Percentiles rank a stretch among this genome's conserved stretches.
These are phyloP conservation scores for Aristolochia californica DNA, from an alignment of 164 flowering plant genomes.

Conservation along the genomic window DNA sequence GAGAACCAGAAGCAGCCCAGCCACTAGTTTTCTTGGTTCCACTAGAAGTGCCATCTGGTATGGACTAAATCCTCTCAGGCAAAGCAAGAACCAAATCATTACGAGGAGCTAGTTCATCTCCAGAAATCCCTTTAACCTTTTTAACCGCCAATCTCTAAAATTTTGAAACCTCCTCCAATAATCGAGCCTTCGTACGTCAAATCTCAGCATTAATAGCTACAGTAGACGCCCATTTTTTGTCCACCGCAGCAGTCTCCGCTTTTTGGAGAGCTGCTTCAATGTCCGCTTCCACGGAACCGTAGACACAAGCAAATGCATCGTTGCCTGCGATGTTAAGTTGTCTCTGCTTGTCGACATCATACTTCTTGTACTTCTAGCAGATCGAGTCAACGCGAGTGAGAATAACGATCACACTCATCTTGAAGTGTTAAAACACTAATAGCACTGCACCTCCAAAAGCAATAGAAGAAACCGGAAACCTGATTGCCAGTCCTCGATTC, in stretches of 20 bases:
- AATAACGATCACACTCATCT: too few relatives aligned
- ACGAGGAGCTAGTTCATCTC: slow-evolving; percentile 66
- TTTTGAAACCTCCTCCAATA: slow-evolving; percentile 81
- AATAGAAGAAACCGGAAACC: too few relatives aligned
- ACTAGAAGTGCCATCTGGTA: slow-evolving; percentile 71
- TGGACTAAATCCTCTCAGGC: slow-evolving; percentile 72
- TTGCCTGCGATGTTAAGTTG: too few relatives aligned
- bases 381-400: too few relatives aligned
- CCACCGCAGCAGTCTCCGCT: slow-evolving; percentile 56
- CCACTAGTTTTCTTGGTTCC: slow-evolving; percentile 52
- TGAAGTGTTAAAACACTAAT: too few relatives aligned
- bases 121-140: slow-evolving; percentile 81
- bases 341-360: too few relatives aligned
- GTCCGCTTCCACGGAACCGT: too few relatives aligned
- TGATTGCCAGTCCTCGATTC: too few relatives aligned
- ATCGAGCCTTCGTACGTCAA: slow-evolving; percentile 73
- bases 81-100: too few relatives aligned
- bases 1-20: slow-evolving; percentile 59
- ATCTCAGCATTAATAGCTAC: slow-evolving; percentile 92
- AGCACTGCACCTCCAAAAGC: too few relatives aligned
- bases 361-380: too few relatives aligned
- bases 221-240: slow-evolving; percentile 61
- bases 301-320: too few relatives aligned
- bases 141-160: slow-evolving; percentile 70
- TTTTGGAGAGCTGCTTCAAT: slow-evolving; percentile 61